phyloP scores from a whole-genome alignment of 1,284 basidiomycete species.

The Pseudozyma flocculosa region DNA sequence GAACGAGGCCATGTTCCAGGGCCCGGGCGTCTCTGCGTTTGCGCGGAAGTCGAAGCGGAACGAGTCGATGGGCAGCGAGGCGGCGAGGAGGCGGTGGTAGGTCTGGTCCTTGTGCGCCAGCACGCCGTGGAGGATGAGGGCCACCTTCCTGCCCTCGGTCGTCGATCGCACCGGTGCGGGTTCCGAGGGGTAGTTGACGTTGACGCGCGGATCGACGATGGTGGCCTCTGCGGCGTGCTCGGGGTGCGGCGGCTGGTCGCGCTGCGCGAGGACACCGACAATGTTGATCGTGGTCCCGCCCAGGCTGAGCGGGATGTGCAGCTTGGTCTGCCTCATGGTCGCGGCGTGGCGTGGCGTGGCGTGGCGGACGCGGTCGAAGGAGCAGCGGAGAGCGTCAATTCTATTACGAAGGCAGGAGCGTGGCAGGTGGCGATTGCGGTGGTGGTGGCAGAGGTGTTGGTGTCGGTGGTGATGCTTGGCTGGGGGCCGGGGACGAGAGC shows the following conservation, averaged over 20 bases:
- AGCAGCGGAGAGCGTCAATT: too few relatives aligned
- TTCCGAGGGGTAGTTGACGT: slow-evolving; percentile 17
- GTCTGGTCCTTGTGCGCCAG: slow-evolving; percentile 66
- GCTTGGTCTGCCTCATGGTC: slow-evolving; percentile 36
- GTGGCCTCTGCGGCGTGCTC: slow-evolving; percentile 16
- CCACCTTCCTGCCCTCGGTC: slow-evolving; percentile 27
- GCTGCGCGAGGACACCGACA: slow-evolving; percentile 35
- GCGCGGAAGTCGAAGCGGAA: slow-evolving; percentile 78
- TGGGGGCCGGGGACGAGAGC: too few relatives aligned
- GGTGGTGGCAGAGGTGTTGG: too few relatives aligned
- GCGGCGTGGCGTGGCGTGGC: background rate
- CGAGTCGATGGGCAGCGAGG: slow-evolving; percentile 71
- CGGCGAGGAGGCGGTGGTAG: slow-evolving; percentile 73
- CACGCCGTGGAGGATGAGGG: slow-evolving; percentile 47
- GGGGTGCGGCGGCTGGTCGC: slow-evolving; percentile 17
- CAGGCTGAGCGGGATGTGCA: slow-evolving; percentile 33
- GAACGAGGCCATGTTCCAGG: slow-evolving; percentile 25
- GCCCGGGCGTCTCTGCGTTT: slow-evolving; percentile 28
- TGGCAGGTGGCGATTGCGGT: too few relatives aligned
- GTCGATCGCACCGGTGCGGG: slow-evolving; percentile 7
- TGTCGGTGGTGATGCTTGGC: too few relatives aligned
- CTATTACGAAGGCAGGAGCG: too few relatives aligned
- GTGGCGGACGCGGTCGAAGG: background rate
- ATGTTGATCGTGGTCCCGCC: slow-evolving; percentile 21
- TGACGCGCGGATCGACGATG: slow-evolving; percentile 15